Base-by-base conservation (phyloP, 1,284 basidiomycete species). In the Coniferiporia sulphurascens region DNA sequence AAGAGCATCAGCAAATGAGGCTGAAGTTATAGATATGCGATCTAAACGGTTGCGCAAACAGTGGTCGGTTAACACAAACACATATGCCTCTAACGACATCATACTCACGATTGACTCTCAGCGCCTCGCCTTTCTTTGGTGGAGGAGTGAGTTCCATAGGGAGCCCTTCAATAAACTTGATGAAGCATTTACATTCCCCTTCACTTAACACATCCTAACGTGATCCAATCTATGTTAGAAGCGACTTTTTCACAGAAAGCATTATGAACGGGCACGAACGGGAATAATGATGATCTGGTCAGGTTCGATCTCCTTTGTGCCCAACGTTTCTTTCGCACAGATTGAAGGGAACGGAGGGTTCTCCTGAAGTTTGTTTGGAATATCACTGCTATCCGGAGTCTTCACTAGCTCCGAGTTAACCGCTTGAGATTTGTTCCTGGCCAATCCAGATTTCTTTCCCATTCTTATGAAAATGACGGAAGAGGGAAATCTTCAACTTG, bases 61-160 rank as follows among this genome's bases (percentile, higher is more conserved):
- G 13, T 21, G 50, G 27, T 54, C 34, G 34, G 54, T 3, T 7
- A 50, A 22, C 10, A 55, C 19, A 45, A 27, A 21, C n/a, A 67
- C 21, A 34, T 9, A 48, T 43, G 17, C 15, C 43, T 22, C 22
- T 46, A 45, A 27, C 27, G 5, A 21, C 27, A 57, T 35, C 15
- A 19, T 32, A 73, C 78, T 65, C 68, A 89, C 88, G 78, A 69
- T 90, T 91, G 12, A 89, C 82, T 53, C 91, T 74, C 35, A 84
- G 82, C 0, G 91, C 90, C 70, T 92, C 89, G 4, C 88, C 89
- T 59, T 78, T 77, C 72, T 87, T 90, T 69, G 85, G 85, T 1
- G 87, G 85, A 17, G 84, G 85, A 0, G 86, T 87, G 2, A 89
- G 79, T 62, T 85, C 82, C 48, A 92, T 72, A 21, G 84, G 82